Base-by-base conservation (phyloP, 2,329 filamentous ascomycete species). In the Leptoxyphium fumago region DNA sequence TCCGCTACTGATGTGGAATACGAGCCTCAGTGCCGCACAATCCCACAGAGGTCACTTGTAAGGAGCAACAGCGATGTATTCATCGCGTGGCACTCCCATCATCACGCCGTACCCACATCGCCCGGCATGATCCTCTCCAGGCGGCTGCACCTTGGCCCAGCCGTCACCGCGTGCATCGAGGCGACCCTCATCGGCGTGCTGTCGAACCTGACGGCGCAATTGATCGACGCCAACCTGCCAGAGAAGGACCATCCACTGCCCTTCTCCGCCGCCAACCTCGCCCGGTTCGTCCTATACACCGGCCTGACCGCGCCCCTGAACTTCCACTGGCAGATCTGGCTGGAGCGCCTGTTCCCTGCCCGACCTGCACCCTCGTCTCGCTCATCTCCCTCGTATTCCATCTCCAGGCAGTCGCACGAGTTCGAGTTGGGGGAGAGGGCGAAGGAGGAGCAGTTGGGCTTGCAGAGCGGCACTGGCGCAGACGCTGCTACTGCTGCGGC, bases 281-380 rank as follows among this genome's bases (percentile, higher is more conserved):
- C 87, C 52, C 83, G 87, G 59, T 94, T 93, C 63, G 65, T 84
- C 42, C 57, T 85, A 43, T 94, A 81, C 67, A 75, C 80, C 50
- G 58, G 84, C 29, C 58, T 94, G 46, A 80, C 73, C 61, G 82
- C 80, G 36, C 86, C 87, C 2, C 83, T 83, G 39, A 95, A 95
- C 64, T 84, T 86, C 58, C 59, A 84, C 54, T 94, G 86, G 87
- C 87, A 94, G 70, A 73, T 77, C 36, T 84, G 74, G 57, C 72
- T 94, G 43, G 87, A 63, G 67, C 73, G 5, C 64, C 69, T 2
- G 93, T 86, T 57, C 87, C 87, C 0, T 80, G 81, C 1, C 73
- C 75, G 52, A 71, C 72, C 42, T 13, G 13, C 38, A 13, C 32
- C 32, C 9, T 36, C 32, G 32, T 36, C 32, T 36, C 32, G 13